phyloP scores from a whole-genome alignment of 352 stramenopile species.

The Phytophthora parvispora region DNA sequence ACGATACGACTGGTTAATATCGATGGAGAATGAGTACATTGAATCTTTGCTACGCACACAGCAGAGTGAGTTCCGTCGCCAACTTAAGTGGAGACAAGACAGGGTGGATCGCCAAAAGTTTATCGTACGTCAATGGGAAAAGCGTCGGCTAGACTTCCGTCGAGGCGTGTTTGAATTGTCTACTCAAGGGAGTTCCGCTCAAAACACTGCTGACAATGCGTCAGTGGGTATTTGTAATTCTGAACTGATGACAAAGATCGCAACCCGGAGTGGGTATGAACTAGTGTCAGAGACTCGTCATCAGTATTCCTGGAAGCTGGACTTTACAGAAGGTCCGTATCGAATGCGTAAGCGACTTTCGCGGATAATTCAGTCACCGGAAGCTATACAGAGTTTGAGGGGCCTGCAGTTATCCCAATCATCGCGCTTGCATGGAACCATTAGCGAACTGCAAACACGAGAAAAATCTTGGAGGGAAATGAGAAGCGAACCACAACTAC shows the following conservation, averaged over 20 bases:
- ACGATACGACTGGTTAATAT: conserved; percentile 54
- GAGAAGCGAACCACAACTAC: background rate
- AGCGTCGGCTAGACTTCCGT: conserved; percentile 35
- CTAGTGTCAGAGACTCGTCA: background rate
- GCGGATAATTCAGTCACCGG: conserved; percentile 18
- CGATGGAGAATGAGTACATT: conserved; percentile 42
- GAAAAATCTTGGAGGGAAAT: background rate
- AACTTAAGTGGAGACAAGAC: conserved; percentile 79
- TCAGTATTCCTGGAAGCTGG: conserved; percentile 43
- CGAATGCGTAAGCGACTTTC: conserved; percentile 72
- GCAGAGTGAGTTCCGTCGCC: conserved; percentile 60
- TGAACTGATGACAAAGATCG: conserved; percentile 17
- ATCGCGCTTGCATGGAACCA: background rate
- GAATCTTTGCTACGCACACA: conserved; percentile 54
- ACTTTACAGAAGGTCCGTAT: conserved; percentile 76
- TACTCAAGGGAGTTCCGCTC: background rate
- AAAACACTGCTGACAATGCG: background rate
- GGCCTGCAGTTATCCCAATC: conserved; percentile 2
- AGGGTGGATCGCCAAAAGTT: conserved; percentile 75
- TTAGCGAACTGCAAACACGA: background rate
- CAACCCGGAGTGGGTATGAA: conserved; percentile 19
- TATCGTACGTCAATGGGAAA: conserved; percentile 61
- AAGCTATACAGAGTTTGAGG: conserved; percentile 18
- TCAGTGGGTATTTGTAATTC: background rate
- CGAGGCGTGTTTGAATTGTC: conserved; percentile 13